Evolutionary conservation across 177 flowering plant species (phyloP), one percentile per base, ranked within the genome.

Genomic region (Telopea speciosissima): DNA sequence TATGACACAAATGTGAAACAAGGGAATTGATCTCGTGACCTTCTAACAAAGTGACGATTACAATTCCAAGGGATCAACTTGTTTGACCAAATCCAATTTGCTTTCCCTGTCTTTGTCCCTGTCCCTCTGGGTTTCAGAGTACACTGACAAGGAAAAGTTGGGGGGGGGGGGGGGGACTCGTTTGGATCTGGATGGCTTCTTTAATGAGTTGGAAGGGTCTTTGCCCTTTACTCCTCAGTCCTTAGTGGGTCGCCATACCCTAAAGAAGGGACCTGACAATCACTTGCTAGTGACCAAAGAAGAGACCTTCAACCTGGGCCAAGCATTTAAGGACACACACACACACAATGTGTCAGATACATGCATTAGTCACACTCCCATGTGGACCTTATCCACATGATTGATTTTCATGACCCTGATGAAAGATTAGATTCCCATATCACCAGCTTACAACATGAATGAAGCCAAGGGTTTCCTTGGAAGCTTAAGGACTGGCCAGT

Each of bases 381-480:
- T 63, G 45, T 70, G 73, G 49, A 28, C 67, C 44, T 70, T 63
- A 21, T 52, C 67, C 61, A n/a, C 42, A 14, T 31, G 31, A 3
- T 56, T 71, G 62, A 22, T 49, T 8, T 31, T 11, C 61, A 1
- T 17, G 28, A 26, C 23, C 67, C 45, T 31, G 42, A 19, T 68
- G 70, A 36, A 67, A 70, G 70, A 61, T 71, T 63, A 68, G 71
- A 69, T 73, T 75, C 77, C 70, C 68, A 22, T 45, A 14, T 52
- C 44, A 71, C 68, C 68, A 77, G 72, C 73, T 68, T 75, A 58
- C 79, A 75, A 78, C 71, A 16, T 56, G 73, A 19, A 73, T 71
- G 54, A 24, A 24, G 25, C 67, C 72, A 72, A 75, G 23, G 59
- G 23, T 24, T 68, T 13, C 23, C 19, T 44, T 64, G 65, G 60